phyloP scores from a whole-genome alignment of 345 rosid species.

The Populus simonii region DNA sequence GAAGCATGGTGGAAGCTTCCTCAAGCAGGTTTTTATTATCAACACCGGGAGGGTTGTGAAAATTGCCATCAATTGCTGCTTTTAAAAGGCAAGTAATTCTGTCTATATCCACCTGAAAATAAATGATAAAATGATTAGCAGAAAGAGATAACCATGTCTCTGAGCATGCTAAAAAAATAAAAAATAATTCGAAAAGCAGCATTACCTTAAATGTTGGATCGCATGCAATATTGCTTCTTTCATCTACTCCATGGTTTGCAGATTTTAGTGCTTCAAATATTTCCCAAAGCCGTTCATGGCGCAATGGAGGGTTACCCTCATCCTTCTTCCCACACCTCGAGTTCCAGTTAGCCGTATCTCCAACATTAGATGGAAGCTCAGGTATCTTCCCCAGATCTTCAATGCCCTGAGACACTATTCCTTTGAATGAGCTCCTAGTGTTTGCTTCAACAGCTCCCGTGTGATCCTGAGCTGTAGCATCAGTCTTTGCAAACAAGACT shows the following conservation, averaged over 20 bases:
- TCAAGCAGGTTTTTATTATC: background rate
- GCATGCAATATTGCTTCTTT: background rate
- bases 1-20: slow-evolving; percentile 5
- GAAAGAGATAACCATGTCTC: background rate
- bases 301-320: background rate
- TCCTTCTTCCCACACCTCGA: background rate
- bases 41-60: background rate
- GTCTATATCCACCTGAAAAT: slow-evolving; percentile 14
- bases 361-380: background rate
- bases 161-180: background rate
- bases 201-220: slow-evolving; percentile 13
- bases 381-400: slow-evolving; percentile 10
- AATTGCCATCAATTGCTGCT: slow-evolving; percentile 5
- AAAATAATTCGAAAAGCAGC: background rate
- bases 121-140: background rate
- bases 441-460: background rate
- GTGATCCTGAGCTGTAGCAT: background rate
- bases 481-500: slow-evolving; percentile 20
- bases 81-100: slow-evolving; percentile 5
- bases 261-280: slow-evolving; percentile 3
- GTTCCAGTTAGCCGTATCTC: background rate
- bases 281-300: slow-evolving; percentile 13
- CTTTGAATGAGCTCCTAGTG: background rate
- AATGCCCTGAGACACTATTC: background rate
- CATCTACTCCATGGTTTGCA: background rate